These are phyloP conservation scores for Pestalotiopsis sp. DNA, from an alignment of 2,329 filamentous ascomycete species.

Conservation along the genomic window DNA sequence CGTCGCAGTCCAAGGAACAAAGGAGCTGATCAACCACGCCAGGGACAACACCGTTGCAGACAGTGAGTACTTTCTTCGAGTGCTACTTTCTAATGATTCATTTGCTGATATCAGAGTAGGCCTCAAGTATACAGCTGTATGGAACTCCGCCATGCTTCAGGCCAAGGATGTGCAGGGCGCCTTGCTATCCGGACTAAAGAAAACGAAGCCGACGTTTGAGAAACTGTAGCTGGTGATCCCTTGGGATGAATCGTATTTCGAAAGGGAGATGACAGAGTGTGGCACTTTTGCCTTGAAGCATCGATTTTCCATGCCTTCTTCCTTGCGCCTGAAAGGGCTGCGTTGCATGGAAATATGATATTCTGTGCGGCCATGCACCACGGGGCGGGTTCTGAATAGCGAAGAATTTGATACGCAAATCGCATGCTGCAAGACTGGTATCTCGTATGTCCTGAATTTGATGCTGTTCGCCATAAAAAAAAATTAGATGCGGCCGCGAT, in stretches of 20 bases:
- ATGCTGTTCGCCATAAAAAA: background rate
- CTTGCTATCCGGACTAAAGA: slow-evolving; percentile 75
- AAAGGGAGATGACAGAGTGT: background rate
- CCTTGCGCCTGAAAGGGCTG: too few relatives aligned
- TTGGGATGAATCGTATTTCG: background rate
- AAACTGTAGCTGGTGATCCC: slow-evolving; percentile 58
- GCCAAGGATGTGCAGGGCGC: slow-evolving; percentile 75
- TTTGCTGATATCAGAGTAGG: slow-evolving; percentile 41
- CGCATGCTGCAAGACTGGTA: background rate
- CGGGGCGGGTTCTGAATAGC: background rate
- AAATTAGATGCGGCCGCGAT: background rate
- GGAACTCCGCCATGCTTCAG: slow-evolving; percentile 86
- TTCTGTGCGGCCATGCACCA: too few relatives aligned
- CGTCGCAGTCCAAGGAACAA: slow-evolving; percentile 47
- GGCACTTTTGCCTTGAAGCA: too few relatives aligned
- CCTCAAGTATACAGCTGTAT: slow-evolving; percentile 80
- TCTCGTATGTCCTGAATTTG: background rate
- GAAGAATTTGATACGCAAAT: background rate
- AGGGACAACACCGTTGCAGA: slow-evolving; percentile 78
- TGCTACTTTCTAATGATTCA: slow-evolving; percentile 3
- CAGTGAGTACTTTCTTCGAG: slow-evolving; percentile 51
- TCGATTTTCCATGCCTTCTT: too few relatives aligned
- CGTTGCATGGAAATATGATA: too few relatives aligned
- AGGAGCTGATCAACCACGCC: slow-evolving; percentile 42
- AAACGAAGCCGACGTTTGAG: slow-evolving; percentile 78